Percentiles rank a stretch among this genome's conserved stretches.
Evolutionary conservation across 352 stramenopile genomes (phyloP).

Genomic region (Pythium periplocum): DNA sequence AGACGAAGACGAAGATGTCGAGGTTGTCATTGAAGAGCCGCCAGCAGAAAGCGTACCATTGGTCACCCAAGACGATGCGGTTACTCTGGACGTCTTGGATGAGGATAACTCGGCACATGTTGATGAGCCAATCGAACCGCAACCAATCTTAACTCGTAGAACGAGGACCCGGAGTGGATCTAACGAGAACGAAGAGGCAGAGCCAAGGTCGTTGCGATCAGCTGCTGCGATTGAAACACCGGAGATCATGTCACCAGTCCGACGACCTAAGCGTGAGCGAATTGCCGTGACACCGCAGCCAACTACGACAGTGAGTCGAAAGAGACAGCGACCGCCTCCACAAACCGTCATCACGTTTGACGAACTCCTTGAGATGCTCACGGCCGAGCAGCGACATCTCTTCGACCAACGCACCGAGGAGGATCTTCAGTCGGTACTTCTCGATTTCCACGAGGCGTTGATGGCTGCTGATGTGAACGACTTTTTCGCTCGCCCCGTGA

Average conservation of each 20-base stretch:
- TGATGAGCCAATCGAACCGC: slow-evolving; percentile 17
- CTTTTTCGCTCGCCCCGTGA: slow-evolving; percentile 88
- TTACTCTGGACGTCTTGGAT: slow-evolving; percentile 1
- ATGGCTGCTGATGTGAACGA: slow-evolving; percentile 66
- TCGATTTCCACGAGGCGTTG: slow-evolving; percentile 69
- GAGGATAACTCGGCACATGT: slow-evolving; percentile 21
- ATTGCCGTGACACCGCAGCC: background rate
- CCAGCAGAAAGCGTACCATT: background rate
- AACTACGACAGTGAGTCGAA: slow-evolving; percentile 13
- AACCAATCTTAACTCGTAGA: too few species aligned
- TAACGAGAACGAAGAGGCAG: too few species aligned
- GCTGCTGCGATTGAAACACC: too few species aligned
- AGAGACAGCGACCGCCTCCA: slow-evolving; percentile 35
- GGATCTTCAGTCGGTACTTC: slow-evolving; percentile 47
- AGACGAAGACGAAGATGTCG: slow-evolving; percentile 15
- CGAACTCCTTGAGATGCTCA: slow-evolving; percentile 46
- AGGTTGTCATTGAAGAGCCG: slow-evolving; percentile 13
- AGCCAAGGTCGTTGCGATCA: too few species aligned
- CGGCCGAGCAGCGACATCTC: slow-evolving; percentile 39
- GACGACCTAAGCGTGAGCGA: too few species aligned
- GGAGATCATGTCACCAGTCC: too few species aligned
- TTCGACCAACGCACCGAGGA: slow-evolving; percentile 54
- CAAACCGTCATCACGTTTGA: slow-evolving; percentile 32
- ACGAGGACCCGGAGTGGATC: too few species aligned
- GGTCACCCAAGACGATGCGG: background rate